phyloP scores from a whole-genome alignment of 169 alveolate genomes.

The Plasmodium fragile region DNA sequence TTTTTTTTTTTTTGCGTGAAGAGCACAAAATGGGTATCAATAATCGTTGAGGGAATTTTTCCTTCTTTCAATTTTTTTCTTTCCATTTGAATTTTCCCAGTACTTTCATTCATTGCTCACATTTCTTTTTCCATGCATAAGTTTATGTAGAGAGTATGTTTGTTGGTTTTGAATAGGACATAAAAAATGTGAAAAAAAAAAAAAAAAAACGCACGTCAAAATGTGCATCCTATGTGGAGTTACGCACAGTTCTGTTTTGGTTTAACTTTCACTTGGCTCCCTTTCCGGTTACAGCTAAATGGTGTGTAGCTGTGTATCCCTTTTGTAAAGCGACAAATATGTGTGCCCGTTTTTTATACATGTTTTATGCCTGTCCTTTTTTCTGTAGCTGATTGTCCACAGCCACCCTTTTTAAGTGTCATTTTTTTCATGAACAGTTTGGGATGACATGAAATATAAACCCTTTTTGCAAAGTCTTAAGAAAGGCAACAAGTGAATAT shows the following conservation, averaged over 20 bases:
- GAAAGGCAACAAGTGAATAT: background rate
- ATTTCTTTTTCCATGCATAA: background rate
- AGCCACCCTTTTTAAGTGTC: background rate
- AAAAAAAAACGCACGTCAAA: background rate
- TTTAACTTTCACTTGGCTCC: background rate
- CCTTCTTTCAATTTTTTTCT: background rate
- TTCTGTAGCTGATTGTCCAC: background rate
- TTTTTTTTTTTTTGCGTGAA: background rate
- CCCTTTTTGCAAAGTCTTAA: background rate
- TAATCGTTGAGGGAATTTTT: background rate
- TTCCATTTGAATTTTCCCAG: background rate
- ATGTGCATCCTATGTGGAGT: background rate
- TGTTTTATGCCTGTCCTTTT: background rate
- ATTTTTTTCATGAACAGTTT: slow-evolving; percentile 20
- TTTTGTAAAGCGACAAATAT: background rate
- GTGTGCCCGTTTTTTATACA: background rate
- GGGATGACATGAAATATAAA: background rate
- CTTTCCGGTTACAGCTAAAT: background rate
- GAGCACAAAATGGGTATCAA: background rate
- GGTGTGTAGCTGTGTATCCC: background rate
- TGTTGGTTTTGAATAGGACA: background rate
- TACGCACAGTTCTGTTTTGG: background rate
- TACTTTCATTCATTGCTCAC: background rate
- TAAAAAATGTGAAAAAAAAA: background rate
- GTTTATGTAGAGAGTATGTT: background rate